Evolutionary conservation across 1,284 basidiomycete genomes (phyloP), one percentile per base, ranked within the genome.

Genomic region (Hortiboletus rubellus): DNA sequence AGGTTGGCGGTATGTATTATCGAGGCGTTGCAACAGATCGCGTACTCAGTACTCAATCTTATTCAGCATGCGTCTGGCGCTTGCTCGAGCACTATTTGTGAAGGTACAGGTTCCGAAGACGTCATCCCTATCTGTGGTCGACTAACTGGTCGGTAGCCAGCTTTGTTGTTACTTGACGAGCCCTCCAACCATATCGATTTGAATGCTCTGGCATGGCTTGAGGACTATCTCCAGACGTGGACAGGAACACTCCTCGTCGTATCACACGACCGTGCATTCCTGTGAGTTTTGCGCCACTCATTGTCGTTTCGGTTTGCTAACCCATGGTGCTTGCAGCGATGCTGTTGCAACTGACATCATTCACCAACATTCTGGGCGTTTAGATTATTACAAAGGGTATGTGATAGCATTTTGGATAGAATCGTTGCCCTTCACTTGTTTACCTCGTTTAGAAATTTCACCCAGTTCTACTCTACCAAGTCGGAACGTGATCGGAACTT

Each of bases 171-270:
- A 66, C 83, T 98, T 37, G 96, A 97, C 75, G 95, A 98, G 73
- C 96, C 96, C 72, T 97, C 96, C n/a, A 99, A 99, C 79, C 91
- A 98, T 79, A 94, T 92, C 67, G 90, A 92, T 80, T 72, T 92
- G 33, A 92, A 92, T 70, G 90, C 91, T 5, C 78, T 92, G 63
- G 90, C 90, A 46, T 92, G 89, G 90, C 74, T 90, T 61, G 96
- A 98, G 80, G 95, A 98, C 70, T 99, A 99, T 74, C 83, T 99
- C 17, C 96, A 96, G 72, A 97, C 94, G 6, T 99, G 97, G 96
- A 78, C 87, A 2, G 92, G 93, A 48, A 98, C 96, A 0, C 79
- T 99, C 18, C 85, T 99, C 40, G 96, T 98, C 43, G 97, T 99
- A 85, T 93, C 96, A 58, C 97, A 99, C 83, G 97, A 99, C 76